Evolutionary conservation across 23 red algal genomes (phyloP).

Genomic region (Agarophyton chilense): DNA sequence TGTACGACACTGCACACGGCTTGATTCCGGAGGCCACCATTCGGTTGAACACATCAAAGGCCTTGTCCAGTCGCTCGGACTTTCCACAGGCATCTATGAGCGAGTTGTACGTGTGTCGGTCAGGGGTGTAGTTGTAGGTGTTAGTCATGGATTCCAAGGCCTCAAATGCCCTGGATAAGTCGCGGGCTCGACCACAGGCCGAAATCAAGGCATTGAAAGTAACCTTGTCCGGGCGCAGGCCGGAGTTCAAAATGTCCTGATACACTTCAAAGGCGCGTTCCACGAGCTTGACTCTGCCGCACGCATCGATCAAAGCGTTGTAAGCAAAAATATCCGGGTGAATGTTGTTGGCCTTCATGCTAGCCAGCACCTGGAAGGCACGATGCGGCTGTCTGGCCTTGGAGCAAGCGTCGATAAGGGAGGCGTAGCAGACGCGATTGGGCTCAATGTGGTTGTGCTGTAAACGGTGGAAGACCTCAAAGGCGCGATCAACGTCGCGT

Average conservation of each 20-base stretch:
- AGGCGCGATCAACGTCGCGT: conserved; percentile 82
- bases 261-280: conserved; percentile 74
- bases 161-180: conserved; percentile 68
- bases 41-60: conserved; percentile 74
- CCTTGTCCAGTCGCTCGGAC: conserved; percentile 67
- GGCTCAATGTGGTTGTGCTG: conserved; percentile 60
- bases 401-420: conserved; percentile 89
- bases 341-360: conserved; percentile 71
- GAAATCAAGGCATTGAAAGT: conserved; percentile 99
- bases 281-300: conserved; percentile 68
- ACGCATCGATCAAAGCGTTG: conserved; percentile 91
- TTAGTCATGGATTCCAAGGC: conserved; percentile 79
- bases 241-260: conserved; percentile 66
- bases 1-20: conserved; percentile 86
- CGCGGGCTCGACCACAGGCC: conserved; percentile 72
- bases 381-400: conserved; percentile 73
- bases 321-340: conserved; percentile 86
- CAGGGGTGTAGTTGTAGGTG: conserved; percentile 44
- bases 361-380: conserved; percentile 79
- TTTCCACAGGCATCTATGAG: conserved; percentile 93
- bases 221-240: conserved; percentile 80
- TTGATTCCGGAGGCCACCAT: conserved; percentile 64
- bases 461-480: conserved; percentile 81
- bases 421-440: conserved; percentile 94
- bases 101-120: conserved; percentile 82